A percentile compares a stretch with the other conserved stretches of the same genome.
phyloP scores from a whole-genome alignment of 75 land plant species.

The Azolla pinnata region DNA sequence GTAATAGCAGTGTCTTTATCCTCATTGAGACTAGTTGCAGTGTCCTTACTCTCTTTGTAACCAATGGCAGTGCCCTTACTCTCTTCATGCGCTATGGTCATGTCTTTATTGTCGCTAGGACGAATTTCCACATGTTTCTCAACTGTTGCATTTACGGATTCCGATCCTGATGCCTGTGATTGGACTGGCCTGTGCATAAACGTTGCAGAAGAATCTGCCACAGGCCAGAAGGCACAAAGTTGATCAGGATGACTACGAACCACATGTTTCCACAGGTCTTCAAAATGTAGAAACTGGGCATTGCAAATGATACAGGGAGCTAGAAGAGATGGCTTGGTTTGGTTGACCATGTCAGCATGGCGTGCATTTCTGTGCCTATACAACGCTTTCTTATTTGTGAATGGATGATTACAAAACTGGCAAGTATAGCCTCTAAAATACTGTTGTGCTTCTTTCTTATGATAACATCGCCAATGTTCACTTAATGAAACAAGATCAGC shows the following conservation, averaged over 20 bases:
- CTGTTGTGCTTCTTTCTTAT: constrained; percentile 76
- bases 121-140: neutral
- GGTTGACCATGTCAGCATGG: constrained; percentile 27
- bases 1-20: too few relatives aligned
- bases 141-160: neutral
- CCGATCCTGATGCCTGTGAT: too few relatives aligned
- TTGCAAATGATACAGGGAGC: constrained; percentile 67
- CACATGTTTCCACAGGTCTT: constrained; percentile 79
- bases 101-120: neutral
- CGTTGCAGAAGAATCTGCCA: neutral
- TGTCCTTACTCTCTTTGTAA: too few relatives aligned
- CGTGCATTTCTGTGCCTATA: constrained; percentile 61
- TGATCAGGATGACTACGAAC: constrained; percentile 48
- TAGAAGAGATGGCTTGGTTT: constrained; percentile 15
- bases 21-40: too few relatives aligned
- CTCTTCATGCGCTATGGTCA: too few relatives aligned
- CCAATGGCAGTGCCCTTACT: too few relatives aligned
- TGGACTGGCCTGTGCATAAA: neutral
- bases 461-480: constrained; percentile 52
- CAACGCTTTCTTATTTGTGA: constrained; percentile 57
- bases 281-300: constrained; percentile 48
- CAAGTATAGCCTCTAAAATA: constrained; percentile 83
- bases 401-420: constrained; percentile 59
- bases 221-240: neutral
- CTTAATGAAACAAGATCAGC: constrained; percentile 54